Evolutionary conservation across 805 yeast species (phyloP), one percentile per base, ranked within the genome.

Genomic region (Grigorovia jiainica): DNA sequence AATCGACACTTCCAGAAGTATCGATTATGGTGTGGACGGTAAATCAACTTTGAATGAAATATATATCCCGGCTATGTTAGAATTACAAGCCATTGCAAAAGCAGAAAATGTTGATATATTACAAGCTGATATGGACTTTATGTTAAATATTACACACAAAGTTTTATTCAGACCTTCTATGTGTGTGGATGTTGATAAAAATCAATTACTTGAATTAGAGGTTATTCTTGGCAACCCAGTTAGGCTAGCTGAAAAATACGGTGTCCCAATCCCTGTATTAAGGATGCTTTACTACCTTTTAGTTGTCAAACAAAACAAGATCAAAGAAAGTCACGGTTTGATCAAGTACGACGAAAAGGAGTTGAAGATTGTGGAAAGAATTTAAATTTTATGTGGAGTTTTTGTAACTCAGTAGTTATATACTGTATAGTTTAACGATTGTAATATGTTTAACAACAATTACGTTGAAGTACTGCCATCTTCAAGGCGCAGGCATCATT

Each of bases 151-250:
- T 17, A 78, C 78, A 49, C 78, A 68, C 43, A 72, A 72, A 13
- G 58, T 63, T 15, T 68, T 68, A 56, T 81, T 72, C 57, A 68
- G 67, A 44, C 87, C 87, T 1, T 79, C 87, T 4, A 81, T 81
- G 87, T 66, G 75, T 46, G 80, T 79, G 7, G 89, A 81, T 51
- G 67, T 66, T 21, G 66, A 72, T 36, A 77, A 78, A 41, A 72
- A 75, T 32, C 78, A 80, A 51, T 73, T 78, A 31, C 74, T 82
- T 62, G 92, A 83, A 60, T 58, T 80, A 32, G 86, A 82, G 54
- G 77, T 73, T 20, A 78, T 83, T 43, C 61, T 83, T 24, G 87
- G 89, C n/a, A 82, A 81, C 51, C 69, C 82, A 1, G 51, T 80
- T 35, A 60, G 58, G 23, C 63, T 70, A 32, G 83, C 80, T 6